Evolutionary conservation across 73 alveolate genomes (phyloP).

Genomic region (Paraurostyla sp.): DNA sequence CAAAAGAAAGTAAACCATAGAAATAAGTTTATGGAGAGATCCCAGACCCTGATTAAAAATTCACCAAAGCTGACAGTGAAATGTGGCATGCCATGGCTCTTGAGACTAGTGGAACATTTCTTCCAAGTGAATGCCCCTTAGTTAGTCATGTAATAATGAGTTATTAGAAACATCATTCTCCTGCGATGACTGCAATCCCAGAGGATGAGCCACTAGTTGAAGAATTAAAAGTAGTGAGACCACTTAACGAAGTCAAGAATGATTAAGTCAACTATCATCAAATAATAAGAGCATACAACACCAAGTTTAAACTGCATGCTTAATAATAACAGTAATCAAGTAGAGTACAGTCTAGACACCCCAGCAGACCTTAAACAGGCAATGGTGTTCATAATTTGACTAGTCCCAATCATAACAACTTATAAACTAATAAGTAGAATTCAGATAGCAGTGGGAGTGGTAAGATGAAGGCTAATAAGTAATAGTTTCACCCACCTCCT

Average conservation of each 20-base stretch:
- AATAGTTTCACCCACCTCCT: constrained; percentile 36
- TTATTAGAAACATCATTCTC: constrained; percentile 79
- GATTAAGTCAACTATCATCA: constrained; percentile 43
- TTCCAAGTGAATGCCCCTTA: constrained; percentile 76
- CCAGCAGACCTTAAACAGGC: constrained; percentile 32
- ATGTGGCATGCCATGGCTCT: constrained; percentile 83
- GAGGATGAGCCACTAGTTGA: constrained; percentile 75
- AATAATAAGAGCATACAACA: constrained; percentile 36
- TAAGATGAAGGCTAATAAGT: constrained; percentile 8
- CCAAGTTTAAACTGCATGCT: not conserved
- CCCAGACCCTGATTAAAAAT: constrained; percentile 46
- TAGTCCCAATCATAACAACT: not conserved
- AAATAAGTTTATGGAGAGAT: constrained; percentile 41
- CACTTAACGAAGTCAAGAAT: constrained; percentile 66
- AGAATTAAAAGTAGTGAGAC: constrained; percentile 68
- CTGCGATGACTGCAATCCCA: constrained; percentile 68
- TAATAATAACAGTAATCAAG: not conserved
- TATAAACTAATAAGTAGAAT: no score
- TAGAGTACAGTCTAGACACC: not conserved
- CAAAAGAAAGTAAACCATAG: not conserved
- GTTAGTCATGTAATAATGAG: constrained; percentile 67
- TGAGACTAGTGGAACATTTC: constrained; percentile 64
- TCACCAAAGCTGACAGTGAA: constrained; percentile 66
- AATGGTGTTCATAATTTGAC: no score
- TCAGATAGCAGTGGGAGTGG: not conserved